A percentile compares a stretch with the other conserved stretches of the same genome.
Conservation (phyloP, 768 basidiomycete genomes). For the Artomyces pyxidatus region DNA sequence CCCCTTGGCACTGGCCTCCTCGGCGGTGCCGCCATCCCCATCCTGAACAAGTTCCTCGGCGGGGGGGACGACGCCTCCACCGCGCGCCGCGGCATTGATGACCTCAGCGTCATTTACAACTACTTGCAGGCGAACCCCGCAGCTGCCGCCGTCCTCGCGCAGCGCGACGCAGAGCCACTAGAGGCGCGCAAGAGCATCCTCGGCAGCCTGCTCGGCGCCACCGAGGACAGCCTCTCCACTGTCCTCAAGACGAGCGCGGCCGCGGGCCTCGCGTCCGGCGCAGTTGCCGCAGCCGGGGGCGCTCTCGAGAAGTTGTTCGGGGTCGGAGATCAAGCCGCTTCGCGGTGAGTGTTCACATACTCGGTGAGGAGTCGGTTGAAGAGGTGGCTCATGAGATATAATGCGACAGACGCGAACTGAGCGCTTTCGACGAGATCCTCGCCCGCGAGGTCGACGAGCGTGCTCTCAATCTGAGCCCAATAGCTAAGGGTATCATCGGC, state of each 20-base stretch:
- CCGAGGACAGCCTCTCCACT: not conserved
- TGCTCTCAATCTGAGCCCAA: not conserved
- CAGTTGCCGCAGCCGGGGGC: no score
- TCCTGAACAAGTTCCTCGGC: not conserved
- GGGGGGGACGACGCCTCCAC: not conserved
- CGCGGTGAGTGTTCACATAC: no score
- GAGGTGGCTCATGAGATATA: no score
- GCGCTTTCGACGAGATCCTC: not conserved
- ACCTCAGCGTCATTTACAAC: no score
- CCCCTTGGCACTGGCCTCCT: not conserved
- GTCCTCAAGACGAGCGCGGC: not conserved
- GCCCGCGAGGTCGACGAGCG: not conserved
- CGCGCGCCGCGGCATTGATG: no score
- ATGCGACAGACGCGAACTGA: no score
- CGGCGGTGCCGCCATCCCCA: not conserved
- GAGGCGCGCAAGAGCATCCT: not conserved
- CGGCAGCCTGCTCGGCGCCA: not conserved
- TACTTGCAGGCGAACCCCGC: no score
- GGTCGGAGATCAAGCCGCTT: not conserved
- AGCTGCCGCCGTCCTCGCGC: no score
- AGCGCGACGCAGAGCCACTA: not conserved
- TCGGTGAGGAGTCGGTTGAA: no score
- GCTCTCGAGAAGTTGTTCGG: not conserved
- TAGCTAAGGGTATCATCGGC: not conserved
- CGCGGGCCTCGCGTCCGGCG: not conserved